Percentiles rank a stretch among this genome's conserved stretches.
phyloP scores from a whole-genome alignment of 495 filamentous ascomycete genomes.

The Penicillium steckii region DNA sequence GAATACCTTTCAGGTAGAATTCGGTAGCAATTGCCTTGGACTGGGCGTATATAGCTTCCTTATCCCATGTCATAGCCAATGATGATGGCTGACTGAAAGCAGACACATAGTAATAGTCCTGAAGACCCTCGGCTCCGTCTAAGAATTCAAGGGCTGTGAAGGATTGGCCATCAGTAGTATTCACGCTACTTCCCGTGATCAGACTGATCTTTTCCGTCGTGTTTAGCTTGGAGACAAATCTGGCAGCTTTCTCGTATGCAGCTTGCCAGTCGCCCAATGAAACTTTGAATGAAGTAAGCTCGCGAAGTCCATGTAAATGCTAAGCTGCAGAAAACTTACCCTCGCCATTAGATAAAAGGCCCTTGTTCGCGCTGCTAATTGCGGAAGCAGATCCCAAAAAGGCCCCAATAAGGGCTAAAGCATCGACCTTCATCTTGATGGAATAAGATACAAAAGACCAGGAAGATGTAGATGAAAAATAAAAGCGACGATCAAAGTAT shows the following conservation, averaged over 20 bases:
- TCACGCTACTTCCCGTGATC: constrained; percentile 66
- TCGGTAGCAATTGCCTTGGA: constrained; percentile 52
- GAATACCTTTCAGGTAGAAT: constrained; percentile 47
- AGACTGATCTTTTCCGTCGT: constrained; percentile 83
- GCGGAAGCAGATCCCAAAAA: not conserved
- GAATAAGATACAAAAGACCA: not conserved
- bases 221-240: constrained; percentile 74
- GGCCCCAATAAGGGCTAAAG: not conserved
- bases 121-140: constrained; percentile 58
- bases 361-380: not conserved
- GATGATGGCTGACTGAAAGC: constrained; percentile 63
- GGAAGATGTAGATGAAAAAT: not conserved
- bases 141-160: constrained; percentile 16
- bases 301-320: not conserved
- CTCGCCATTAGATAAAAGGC: not conserved
- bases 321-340: not conserved
- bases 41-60: constrained; percentile 54
- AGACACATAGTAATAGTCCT: constrained; percentile 56
- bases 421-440: not conserved
- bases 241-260: constrained; percentile 70
- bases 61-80: constrained; percentile 58
- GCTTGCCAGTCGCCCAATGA: constrained; percentile 59
- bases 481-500: not conserved
- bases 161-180: constrained; percentile 32
- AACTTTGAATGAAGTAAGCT: not conserved